These are phyloP conservation scores for Globisporangium viniferum DNA, from an alignment of 352 stramenopile species.

Conservation along the genomic window DNA sequence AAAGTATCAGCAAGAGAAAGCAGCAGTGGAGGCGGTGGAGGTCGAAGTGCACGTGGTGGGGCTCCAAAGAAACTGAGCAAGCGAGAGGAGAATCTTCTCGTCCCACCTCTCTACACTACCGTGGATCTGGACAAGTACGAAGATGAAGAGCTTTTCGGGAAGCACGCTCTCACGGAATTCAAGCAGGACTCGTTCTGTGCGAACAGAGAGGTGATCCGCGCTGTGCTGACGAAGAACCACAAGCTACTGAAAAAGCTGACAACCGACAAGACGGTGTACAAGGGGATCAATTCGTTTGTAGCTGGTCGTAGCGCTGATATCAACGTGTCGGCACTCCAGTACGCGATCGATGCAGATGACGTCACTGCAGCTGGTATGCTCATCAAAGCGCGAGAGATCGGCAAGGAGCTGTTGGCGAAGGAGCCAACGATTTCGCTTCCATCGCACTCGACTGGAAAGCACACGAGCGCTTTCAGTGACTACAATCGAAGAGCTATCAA, in stretches of 20 bases:
- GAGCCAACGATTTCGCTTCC: conserved; percentile 51
- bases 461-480: conserved; percentile 77
- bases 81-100: conserved; percentile 37
- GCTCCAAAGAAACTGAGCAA: conserved; percentile 30
- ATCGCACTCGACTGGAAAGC: conserved; percentile 70
- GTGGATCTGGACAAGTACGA: conserved; percentile 54
- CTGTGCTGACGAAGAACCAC: conserved; percentile 66
- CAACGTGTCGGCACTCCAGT: conserved; percentile 45
- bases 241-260: conserved; percentile 68
- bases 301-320: conserved; percentile 45
- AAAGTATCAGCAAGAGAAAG: conserved; percentile 3
- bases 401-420: conserved; percentile 39
- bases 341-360: conserved; percentile 63
- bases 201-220: conserved; percentile 64
- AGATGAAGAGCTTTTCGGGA: conserved; percentile 50
- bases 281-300: conserved; percentile 49
- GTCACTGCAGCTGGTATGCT: conserved; percentile 39
- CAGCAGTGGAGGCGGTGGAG: conserved; percentile 10
- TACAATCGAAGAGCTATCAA: conserved; percentile 83
- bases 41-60: conserved; percentile 10
- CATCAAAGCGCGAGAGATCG: conserved; percentile 41
- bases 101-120: conserved; percentile 43
- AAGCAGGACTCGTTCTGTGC: conserved; percentile 49
- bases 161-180: conserved; percentile 33
- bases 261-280: conserved; percentile 40